Evolutionary conservation across 148 eudicot species (phyloP), one percentile per base, ranked within the genome.

Genomic region (Cornus suecica): DNA sequence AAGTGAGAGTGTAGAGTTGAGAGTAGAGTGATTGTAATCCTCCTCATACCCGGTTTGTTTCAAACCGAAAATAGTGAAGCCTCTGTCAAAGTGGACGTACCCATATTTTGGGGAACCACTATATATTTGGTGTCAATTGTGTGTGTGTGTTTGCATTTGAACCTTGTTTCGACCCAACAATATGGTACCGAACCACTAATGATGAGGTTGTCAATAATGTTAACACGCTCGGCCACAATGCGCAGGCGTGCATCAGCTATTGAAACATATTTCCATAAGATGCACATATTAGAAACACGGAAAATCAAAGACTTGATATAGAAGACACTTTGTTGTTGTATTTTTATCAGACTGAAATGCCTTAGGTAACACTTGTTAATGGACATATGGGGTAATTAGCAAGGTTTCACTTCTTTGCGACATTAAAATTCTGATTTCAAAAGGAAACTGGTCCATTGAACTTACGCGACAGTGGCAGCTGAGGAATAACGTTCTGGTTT

Each of bases 401-500:
- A 42, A 18, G 65, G 69, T 51, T 27, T 20, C 71, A 68, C 27
- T 8, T 32, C 27, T 65, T 14, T 65, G 26, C 11, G 31, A 65
- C 23, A 26, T 65, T 65, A 25, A 4, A 7, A 25, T 72, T 25
- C 52, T 29, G 64, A 65, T 65, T 13, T 11, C 14, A 24, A 20
- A 41, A 65, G 31, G 27, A 62, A 41, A 51, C 22, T 8, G 31
- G 20, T 27, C 25, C n/a, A 26, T 20, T 29, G 62, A 68, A 89
- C 99, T 95, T 91, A 95, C 99, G 97, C 11, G 99, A 86, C 32
- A 95, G 90, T 71, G 99, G 97, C 98, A 68, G 99, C 99, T 18
- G 99, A 95, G 66, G 99, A 95, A 86, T 95, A 95, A 73, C 99
- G 91, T 85, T 95, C 99, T 68, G 99, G 97, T 80, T 93, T 91